Base-by-base conservation (phyloP, 257 asterid species). In the Striga asiatica region DNA sequence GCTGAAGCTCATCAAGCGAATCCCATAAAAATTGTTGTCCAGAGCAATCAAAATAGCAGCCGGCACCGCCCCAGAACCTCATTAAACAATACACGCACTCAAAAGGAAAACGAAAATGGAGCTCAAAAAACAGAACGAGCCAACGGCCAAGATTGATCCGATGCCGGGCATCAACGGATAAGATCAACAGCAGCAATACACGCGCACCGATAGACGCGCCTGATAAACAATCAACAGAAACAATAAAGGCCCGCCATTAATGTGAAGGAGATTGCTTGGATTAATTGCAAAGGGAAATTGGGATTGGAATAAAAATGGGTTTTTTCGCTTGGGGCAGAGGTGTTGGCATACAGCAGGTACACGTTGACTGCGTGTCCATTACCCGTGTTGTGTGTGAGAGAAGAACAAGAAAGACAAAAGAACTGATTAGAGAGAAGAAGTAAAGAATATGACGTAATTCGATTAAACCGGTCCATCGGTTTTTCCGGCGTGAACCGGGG, bases 1-100 rank as follows among this genome's bases (percentile, higher is more conserved):
- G 46, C 3, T 49, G 35, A 19, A 58, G 39, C 61, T 56, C 71
- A 71, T 75, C 69, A 71, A 42, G 22, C 18, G 37, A 54, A 39
- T 68, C 22, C 68, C 73, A 68, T 53, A 52, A 60, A 19, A 67
- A 56, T 2, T 54, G 66, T 11, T 3, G 64, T 50, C 42, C 19
- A 41, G 56, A 47, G 53, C 57, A 57, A 47, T 56, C 68, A 57
- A 51, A 61, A 65, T 43, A 60, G 61, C 49, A 60, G 61, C 73
- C 47, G 49, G 7, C 24, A 65, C 56, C 78, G 55, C 76, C 71
- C 58, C 71, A 38, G 61, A 71, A 64, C 80, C 60, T 77, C 80
- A 77, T 76, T 67, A 70, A 72, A 61, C 71, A 58, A 18, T 49
- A 47, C 6, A 45, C 22, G 58, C 29, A 31, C 8, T 9, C 58